These are phyloP conservation scores for Grigorovia yakushimaensis DNA, from an alignment of 805 yeast genomes.

Conservation along the genomic window DNA sequence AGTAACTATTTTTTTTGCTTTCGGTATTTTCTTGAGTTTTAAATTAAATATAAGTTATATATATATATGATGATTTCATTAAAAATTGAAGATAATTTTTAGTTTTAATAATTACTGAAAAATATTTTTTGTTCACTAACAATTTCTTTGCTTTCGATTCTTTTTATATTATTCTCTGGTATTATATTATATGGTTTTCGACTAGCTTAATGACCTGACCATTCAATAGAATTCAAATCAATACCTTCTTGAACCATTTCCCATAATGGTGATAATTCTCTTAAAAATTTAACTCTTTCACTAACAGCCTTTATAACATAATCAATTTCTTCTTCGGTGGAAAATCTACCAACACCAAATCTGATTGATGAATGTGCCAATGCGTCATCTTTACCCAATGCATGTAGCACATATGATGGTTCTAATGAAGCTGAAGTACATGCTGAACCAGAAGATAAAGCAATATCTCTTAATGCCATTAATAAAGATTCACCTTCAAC, in stretches of 20 bases:
- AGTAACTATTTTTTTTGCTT: too few relatives aligned
- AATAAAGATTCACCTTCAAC: constrained; percentile 95
- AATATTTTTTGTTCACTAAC: too few relatives aligned
- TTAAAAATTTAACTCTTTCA: constrained; percentile 81
- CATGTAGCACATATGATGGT: constrained; percentile 93
- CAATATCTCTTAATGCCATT: constrained; percentile 97
- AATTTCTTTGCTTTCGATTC: too few relatives aligned
- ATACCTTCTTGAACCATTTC: constrained; percentile 99
- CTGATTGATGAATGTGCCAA: constrained; percentile 97
- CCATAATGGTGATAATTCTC: constrained; percentile 94
- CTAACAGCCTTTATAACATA: constrained; percentile 83
- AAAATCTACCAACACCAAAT: constrained; percentile 94
- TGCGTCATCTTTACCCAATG: constrained; percentile 96
- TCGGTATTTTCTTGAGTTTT: too few relatives aligned
- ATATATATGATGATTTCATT: not conserved
- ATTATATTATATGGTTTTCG: not conserved
- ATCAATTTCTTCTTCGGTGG: constrained; percentile 92
- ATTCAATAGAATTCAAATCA: constrained; percentile 84
- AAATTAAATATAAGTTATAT: too few relatives aligned
- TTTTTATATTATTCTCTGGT: too few relatives aligned
- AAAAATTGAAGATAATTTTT: too few relatives aligned
- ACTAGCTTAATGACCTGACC: constrained; percentile 79
- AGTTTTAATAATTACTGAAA: too few relatives aligned
- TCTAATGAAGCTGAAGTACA: constrained; percentile 98
- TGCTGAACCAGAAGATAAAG: constrained; percentile 92